Evolutionary conservation across 2,329 filamentous ascomycete species (phyloP).

Genomic region (Pseudogymnoascus sp.): DNA sequence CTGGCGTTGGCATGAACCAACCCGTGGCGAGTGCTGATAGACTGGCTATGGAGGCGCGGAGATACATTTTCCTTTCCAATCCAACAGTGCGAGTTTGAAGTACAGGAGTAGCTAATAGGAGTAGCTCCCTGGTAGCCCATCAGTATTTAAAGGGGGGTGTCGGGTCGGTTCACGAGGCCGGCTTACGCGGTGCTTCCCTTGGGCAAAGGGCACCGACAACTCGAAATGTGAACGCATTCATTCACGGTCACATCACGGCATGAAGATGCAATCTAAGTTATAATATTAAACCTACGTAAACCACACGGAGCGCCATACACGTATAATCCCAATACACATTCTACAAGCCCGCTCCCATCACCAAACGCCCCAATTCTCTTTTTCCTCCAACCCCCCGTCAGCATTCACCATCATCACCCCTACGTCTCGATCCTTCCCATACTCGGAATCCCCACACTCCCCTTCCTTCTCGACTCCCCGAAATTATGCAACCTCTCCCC

Average conservation of each 20-base stretch:
- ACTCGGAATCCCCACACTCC: slow-evolving; percentile 14
- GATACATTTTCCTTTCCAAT: too few relatives aligned
- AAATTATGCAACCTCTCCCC: slow-evolving; percentile 95
- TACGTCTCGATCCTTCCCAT: slow-evolving; percentile 25
- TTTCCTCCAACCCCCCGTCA: not conserved
- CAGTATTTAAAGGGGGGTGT: too few relatives aligned
- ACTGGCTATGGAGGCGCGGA: too few relatives aligned
- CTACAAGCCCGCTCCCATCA: slow-evolving; percentile 1
- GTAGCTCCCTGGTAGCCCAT: too few relatives aligned
- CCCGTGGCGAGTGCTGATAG: too few relatives aligned
- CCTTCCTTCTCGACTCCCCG: slow-evolving; percentile 40
- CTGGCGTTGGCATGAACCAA: too few relatives aligned
- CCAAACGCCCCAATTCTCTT: not conserved
- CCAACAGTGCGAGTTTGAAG: too few relatives aligned
- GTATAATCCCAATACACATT: not conserved
- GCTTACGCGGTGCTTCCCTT: too few relatives aligned
- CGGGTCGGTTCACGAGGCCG: too few relatives aligned
- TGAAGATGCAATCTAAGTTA: not conserved
- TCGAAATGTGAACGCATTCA: too few relatives aligned
- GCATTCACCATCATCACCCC: not conserved
- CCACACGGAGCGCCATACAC: not conserved
- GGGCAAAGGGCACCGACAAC: too few relatives aligned
- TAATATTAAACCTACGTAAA: slow-evolving; percentile 1
- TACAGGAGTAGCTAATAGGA: too few relatives aligned
- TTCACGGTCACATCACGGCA: not conserved